Evolutionary conservation across 768 basidiomycete genomes (phyloP).

Genomic region (Leccinum uliginosum): DNA sequence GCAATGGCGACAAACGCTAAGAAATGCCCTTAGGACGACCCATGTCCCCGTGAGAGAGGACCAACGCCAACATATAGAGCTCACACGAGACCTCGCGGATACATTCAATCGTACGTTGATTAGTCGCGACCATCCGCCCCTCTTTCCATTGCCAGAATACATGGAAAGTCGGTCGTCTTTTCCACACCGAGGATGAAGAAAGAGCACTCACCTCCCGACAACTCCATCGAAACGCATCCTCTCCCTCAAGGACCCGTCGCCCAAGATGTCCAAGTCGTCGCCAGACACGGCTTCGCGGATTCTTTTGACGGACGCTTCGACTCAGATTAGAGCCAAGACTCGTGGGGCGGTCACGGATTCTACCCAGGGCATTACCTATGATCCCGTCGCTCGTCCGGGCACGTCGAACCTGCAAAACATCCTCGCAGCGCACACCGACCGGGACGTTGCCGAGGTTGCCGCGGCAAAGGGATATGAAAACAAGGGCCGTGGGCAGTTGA

Average conservation of each 20-base stretch:
- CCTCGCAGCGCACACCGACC: conserved; percentile 65
- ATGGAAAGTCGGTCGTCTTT: conserved; percentile 59
- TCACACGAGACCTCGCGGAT: conserved; percentile 79
- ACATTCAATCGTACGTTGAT: conserved; percentile 72
- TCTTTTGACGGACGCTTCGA: conserved; percentile 70
- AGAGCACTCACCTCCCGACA: conserved; percentile 26
- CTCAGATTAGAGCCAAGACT: conserved; percentile 65
- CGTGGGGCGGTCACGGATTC: conserved; percentile 86
- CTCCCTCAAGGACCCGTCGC: conserved; percentile 77
- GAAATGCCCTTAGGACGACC: conserved; percentile 56
- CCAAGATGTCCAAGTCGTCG: conserved; percentile 96
- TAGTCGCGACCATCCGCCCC: conserved; percentile 31
- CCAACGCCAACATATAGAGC: conserved; percentile 90
- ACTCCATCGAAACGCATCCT: conserved; percentile 79
- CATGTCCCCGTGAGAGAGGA: conserved; percentile 97
- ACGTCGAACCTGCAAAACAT: conserved; percentile 79
- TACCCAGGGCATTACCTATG: conserved; percentile 66
- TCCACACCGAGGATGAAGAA: not conserved
- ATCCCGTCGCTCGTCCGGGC: conserved; percentile 76
- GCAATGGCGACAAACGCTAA: not conserved
- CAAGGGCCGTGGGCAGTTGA: conserved; percentile 63
- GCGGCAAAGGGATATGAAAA: conserved; percentile 47
- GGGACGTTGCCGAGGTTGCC: conserved; percentile 42
- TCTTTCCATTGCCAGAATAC: conserved; percentile 72
- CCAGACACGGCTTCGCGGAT: conserved; percentile 77